Evolutionary conservation across 2,329 filamentous ascomycete genomes (phyloP), one percentile per base, ranked within the genome.

Genomic region (Cladosporium cucumerinum): DNA sequence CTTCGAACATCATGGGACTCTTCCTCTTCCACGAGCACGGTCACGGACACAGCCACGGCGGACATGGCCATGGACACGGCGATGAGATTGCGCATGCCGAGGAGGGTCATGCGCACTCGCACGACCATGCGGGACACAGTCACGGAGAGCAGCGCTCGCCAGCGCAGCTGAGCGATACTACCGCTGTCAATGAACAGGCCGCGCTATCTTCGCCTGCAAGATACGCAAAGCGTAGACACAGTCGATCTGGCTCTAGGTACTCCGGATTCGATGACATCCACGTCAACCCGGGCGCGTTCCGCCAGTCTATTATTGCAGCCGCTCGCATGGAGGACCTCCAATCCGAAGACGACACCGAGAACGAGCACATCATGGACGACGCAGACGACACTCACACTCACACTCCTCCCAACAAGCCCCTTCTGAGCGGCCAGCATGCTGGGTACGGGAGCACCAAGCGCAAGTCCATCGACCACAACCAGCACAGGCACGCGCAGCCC

Each of bases 21-120:
- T 85, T 94, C 64, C 87, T 99, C 34, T 92, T 99, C 73, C 95
- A 96, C 70, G 94, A 96, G 64, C 94, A 98, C 75, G 91, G 92
- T 3, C 92, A 95, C 75, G 84, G 80, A 16, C 83, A 81, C 52
- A 77, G 77, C 7, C 60, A 62, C 26, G 84, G 87, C 69, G 83
- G 81, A 2, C 83, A 86, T 72, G 76, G 76, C 57, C 69, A 66
- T 21, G 66, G 64, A 26, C 72, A 75, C 61, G 69, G 70, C 34
- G 77, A 85, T 68, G 75, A 76, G 46, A 69, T 81, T 59, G 75
- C 67, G 58, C 75, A 82, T 39, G 83, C 82, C 16, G 81, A 82
- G 67, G 81, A 85, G 67, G 86, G 84, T 23, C 83, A 86, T 68
- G 78, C 76, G 6, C 78, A 86, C 70, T 82, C 82, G 3, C 82